Evolutionary conservation across 257 asterid species (phyloP).

Genomic region (Capsicum rhomboideum): DNA sequence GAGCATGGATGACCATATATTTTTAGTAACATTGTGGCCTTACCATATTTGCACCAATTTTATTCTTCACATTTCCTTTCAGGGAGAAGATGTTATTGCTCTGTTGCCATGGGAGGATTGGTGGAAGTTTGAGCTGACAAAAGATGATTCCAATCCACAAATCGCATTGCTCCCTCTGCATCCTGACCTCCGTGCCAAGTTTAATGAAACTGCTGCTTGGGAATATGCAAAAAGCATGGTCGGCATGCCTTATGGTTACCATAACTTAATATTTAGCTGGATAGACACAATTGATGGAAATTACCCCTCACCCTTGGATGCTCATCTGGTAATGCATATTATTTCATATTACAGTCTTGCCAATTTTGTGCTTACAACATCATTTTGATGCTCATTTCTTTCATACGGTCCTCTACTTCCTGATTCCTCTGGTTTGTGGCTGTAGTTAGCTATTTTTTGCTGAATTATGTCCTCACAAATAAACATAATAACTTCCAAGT

Average conservation of each 20-base stretch:
- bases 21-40: neutral
- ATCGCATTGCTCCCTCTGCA: slow-evolving; percentile 82
- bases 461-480: neutral
- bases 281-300: slow-evolving; percentile 73
- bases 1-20: neutral
- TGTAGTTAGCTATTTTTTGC: neutral
- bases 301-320: slow-evolving; percentile 82
- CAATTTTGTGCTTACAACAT: neutral
- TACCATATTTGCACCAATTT: neutral
- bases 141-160: slow-evolving; percentile 80
- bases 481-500: neutral
- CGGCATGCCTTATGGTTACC: slow-evolving; percentile 79
- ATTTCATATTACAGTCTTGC: neutral
- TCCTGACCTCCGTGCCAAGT: slow-evolving; percentile 68
- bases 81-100: slow-evolving; percentile 85
- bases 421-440: neutral
- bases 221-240: slow-evolving; percentile 82
- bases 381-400: neutral
- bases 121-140: slow-evolving; percentile 82
- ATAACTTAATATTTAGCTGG: slow-evolving; percentile 94
- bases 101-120: slow-evolving; percentile 92
- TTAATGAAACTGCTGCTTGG: slow-evolving; percentile 88
- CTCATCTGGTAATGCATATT: slow-evolving; percentile 60
- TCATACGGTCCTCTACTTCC: neutral
- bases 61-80: slow-evolving; percentile 3